phyloP scores from a whole-genome alignment of 148 eudicot species.

The Spergularia marina region DNA sequence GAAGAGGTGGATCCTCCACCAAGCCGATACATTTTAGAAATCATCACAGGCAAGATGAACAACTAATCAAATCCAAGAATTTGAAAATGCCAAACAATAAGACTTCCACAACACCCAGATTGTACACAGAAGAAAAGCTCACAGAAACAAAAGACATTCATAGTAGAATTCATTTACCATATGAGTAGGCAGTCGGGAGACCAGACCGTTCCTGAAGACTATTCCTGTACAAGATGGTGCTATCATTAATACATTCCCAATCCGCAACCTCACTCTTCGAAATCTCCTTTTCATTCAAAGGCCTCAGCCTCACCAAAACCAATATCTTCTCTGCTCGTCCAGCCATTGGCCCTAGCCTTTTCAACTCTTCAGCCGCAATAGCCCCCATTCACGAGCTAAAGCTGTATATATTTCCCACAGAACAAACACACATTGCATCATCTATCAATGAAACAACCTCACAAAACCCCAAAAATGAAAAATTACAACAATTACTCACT shows the following conservation, averaged over 20 bases:
- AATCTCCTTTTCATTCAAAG: slow-evolving; percentile 79
- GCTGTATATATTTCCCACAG: slow-evolving; percentile 12
- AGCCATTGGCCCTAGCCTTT: slow-evolving; percentile 44
- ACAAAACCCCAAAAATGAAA: slow-evolving; percentile 10
- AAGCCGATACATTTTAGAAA: neutral
- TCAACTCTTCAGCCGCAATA: slow-evolving; percentile 60
- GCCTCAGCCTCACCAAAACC: slow-evolving; percentile 89
- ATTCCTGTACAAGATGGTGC: slow-evolving; percentile 76
- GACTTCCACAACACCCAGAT: neutral
- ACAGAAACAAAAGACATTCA: neutral
- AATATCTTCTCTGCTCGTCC: slow-evolving; percentile 82
- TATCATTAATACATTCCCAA: slow-evolving; percentile 93
- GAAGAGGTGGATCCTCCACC: too few species aligned
- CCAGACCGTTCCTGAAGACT: slow-evolving; percentile 96
- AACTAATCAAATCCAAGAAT: neutral
- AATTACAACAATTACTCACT: slow-evolving; percentile 27
- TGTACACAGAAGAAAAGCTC: neutral
- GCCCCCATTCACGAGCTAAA: slow-evolving; percentile 52
- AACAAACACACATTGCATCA: slow-evolving; percentile 25
- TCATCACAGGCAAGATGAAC: neutral
- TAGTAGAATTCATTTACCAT: slow-evolving; percentile 45
- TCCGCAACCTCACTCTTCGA: slow-evolving; percentile 71
- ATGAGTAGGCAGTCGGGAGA: slow-evolving; percentile 82
- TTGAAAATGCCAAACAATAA: too few species aligned
- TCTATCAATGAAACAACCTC: slow-evolving; percentile 19